A percentile compares a stretch with the other conserved stretches of the same genome.
Evolutionary conservation across 2,329 filamentous ascomycete genomes (phyloP).

Genomic region (Penicillium sp.): DNA sequence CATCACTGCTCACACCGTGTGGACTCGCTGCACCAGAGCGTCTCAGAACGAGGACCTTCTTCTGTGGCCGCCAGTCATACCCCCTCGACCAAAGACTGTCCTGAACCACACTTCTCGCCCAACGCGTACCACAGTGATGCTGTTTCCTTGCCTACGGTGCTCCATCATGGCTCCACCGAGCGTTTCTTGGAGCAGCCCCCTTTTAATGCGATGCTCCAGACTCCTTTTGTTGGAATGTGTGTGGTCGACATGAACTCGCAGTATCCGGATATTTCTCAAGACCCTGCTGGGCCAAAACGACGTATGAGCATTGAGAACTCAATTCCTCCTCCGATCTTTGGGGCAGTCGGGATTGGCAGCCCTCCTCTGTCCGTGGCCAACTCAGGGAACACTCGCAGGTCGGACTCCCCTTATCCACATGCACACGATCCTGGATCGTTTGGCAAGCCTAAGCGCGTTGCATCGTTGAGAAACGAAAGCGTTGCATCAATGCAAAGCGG

Average conservation of each 20-base stretch:
- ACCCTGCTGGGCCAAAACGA: neutral
- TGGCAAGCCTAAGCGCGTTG: constrained; percentile 2
- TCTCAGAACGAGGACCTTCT: constrained; percentile 21
- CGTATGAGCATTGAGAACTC: constrained; percentile 1
- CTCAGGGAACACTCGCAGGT: neutral
- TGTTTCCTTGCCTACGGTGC: neutral
- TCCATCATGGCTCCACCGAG: neutral
- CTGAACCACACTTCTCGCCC: neutral
- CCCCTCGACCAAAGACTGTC: constrained; percentile 1
- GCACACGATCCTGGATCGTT: neutral
- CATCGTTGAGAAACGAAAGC: constrained; percentile 1
- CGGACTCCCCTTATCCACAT: neutral
- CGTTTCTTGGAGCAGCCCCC: constrained; percentile 15
- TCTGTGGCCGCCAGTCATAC: neutral
- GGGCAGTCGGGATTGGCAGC: neutral
- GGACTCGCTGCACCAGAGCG: constrained; percentile 25
- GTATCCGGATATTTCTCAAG: neutral
- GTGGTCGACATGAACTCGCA: constrained; percentile 10
- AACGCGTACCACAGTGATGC: neutral
- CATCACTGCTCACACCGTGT: constrained; percentile 27
- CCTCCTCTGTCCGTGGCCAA: neutral
- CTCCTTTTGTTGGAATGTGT: constrained; percentile 25
- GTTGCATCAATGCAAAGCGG: constrained; percentile 7
- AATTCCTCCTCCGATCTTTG: neutral
- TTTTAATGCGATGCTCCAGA: constrained; percentile 17